Evolutionary conservation across 2,329 filamentous ascomycete species (phyloP).

Genomic region (Sarocladium kiliense): DNA sequence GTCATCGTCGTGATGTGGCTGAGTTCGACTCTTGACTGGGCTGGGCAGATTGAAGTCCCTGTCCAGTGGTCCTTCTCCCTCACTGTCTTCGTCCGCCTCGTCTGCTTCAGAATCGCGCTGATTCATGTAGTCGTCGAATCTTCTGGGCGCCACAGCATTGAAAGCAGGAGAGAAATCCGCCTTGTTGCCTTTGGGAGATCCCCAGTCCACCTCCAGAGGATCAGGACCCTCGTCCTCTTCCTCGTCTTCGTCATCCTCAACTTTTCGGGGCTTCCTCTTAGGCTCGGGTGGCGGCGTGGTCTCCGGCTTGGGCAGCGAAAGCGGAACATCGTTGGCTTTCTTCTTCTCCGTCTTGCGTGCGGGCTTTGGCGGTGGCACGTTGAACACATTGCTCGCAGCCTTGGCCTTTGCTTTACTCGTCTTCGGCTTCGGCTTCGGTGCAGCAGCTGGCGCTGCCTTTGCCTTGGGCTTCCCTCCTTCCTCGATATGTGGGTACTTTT

Average conservation of each 20-base stretch:
- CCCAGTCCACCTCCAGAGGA: slow-evolving; percentile 53
- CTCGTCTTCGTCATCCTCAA: slow-evolving; percentile 48
- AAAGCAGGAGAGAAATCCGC: slow-evolving; percentile 46
- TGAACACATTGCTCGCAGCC: slow-evolving; percentile 17
- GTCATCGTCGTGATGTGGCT: slow-evolving; percentile 24
- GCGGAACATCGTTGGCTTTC: slow-evolving; percentile 23
- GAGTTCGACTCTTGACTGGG: slow-evolving; percentile 37
- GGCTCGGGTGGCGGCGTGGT: slow-evolving; percentile 17
- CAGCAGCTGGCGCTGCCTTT: slow-evolving; percentile 13
- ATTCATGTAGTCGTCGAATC: slow-evolving; percentile 50
- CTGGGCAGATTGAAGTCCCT: slow-evolving; percentile 49
- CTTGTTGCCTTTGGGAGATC: slow-evolving; percentile 29
- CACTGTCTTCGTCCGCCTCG: slow-evolving; percentile 39
- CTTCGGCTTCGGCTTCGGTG: slow-evolving; percentile 14
- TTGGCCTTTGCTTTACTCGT: slow-evolving; percentile 18
- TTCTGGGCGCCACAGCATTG: slow-evolving; percentile 31
- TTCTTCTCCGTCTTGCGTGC: slow-evolving; percentile 16
- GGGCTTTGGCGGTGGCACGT: slow-evolving; percentile 14
- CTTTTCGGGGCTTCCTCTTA: slow-evolving; percentile 24
- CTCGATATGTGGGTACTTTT: slow-evolving; percentile 62
- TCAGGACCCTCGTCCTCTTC: slow-evolving; percentile 53
- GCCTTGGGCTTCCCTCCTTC: slow-evolving; percentile 19
- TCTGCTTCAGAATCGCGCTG: slow-evolving; percentile 41
- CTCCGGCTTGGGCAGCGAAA: slow-evolving; percentile 30
- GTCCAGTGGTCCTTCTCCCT: slow-evolving; percentile 43